Evolutionary conservation across 441 rosid species (phyloP).

Genomic region (Adansonia madagascariensis): DNA sequence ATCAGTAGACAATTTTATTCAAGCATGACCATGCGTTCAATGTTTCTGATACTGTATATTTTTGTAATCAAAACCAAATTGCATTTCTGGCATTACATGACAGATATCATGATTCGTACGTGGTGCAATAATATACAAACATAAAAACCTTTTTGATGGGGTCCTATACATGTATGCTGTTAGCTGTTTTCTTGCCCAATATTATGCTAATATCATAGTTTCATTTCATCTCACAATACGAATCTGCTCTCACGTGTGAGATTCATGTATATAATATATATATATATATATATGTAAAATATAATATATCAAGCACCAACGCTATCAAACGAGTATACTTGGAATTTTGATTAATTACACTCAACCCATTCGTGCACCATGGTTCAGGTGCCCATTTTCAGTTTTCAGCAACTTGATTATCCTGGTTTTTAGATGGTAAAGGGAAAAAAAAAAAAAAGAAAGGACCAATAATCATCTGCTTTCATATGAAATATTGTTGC

Average conservation of each 20-base stretch:
- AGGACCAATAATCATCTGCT: background rate
- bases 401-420: background rate
- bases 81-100: conserved; percentile 25
- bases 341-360: background rate
- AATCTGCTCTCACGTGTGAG: conserved; percentile 2
- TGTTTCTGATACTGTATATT: conserved; percentile 13
- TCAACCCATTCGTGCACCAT: background rate
- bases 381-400: background rate
- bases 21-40: conserved; percentile 25
- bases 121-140: conserved; percentile 20
- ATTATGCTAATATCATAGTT: conserved; percentile 13
- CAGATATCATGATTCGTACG: conserved; percentile 14
- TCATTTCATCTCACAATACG: conserved; percentile 1
- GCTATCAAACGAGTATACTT: background rate
- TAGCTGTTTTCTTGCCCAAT: background rate
- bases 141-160: background rate
- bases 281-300: background rate
- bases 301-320: no score
- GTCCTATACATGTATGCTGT: conserved; percentile 7
- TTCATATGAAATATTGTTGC: background rate
- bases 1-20: background rate
- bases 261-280: background rate
- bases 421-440: background rate
- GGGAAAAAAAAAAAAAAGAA: background rate
- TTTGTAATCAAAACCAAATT: conserved; percentile 25